Conservation (phyloP, 2,329 filamentous ascomycete species). For the Fusarium chaquense region DNA sequence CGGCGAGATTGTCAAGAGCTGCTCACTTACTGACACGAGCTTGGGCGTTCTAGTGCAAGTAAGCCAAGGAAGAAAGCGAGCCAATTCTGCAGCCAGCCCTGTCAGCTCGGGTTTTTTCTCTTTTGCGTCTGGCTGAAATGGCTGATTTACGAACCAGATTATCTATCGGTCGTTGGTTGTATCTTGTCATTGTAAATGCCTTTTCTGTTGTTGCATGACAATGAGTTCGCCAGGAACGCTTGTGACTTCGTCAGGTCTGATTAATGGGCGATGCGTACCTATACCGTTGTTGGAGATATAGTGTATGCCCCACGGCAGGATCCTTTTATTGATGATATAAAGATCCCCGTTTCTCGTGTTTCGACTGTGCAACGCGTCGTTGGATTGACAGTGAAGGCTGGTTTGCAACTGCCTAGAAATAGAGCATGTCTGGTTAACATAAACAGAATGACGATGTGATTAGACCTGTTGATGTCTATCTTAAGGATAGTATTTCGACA, state of each 20-base stretch:
- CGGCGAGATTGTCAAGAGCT: slow-evolving; percentile 40
- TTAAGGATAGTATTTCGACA: too few species aligned
- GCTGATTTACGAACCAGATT: slow-evolving; percentile 24
- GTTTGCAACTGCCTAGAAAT: background rate
- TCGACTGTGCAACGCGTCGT: slow-evolving; percentile 37
- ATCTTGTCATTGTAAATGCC: background rate
- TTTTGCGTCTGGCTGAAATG: background rate
- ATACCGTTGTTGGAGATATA: slow-evolving; percentile 15
- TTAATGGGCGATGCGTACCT: background rate
- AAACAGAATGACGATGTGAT: slow-evolving; percentile 1
- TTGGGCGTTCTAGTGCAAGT: slow-evolving; percentile 25
- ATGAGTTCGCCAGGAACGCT: background rate
- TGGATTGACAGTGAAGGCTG: background rate
- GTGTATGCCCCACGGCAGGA: slow-evolving; percentile 17
- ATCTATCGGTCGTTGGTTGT: background rate
- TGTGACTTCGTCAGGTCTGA: background rate
- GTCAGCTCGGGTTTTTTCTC: slow-evolving; percentile 4
- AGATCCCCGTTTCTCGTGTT: slow-evolving; percentile 31
- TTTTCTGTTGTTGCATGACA: background rate
- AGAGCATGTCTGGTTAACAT: background rate
- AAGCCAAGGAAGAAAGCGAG: slow-evolving; percentile 29
- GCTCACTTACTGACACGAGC: slow-evolving; percentile 38
- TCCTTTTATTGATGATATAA: slow-evolving; percentile 9
- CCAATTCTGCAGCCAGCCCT: slow-evolving; percentile 28
- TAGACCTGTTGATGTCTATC: background rate